phyloP scores from a whole-genome alignment of 2,329 filamentous ascomycete genomes.

The Aspergillus fructus region DNA sequence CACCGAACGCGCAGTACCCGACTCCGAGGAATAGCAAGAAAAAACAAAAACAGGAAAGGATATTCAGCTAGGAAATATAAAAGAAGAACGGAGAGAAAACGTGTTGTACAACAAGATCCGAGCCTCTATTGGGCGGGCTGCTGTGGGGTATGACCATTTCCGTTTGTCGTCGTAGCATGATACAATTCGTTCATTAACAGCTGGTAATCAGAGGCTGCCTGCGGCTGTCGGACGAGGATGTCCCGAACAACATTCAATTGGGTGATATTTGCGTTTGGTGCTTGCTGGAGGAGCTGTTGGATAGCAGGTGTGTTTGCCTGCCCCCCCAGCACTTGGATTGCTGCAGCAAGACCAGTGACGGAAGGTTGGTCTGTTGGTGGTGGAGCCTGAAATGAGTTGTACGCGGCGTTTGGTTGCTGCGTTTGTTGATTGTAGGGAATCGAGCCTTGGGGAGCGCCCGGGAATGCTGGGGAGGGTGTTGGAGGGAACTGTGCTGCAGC shows the following conservation, averaged over 20 bases:
- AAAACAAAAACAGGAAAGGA: not conserved
- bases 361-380: slow-evolving; percentile 18
- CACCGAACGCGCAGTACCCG: slow-evolving; percentile 9
- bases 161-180: slow-evolving; percentile 33
- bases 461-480: slow-evolving; percentile 23
- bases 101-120: slow-evolving; percentile 20
- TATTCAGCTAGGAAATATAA: not conserved
- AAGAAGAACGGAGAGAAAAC: not conserved
- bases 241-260: slow-evolving; percentile 73
- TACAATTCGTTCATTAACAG: slow-evolving; percentile 44
- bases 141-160: slow-evolving; percentile 22
- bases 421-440: slow-evolving; percentile 20
- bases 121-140: slow-evolving; percentile 17
- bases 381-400: slow-evolving; percentile 24
- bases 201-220: slow-evolving; percentile 60
- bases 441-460: slow-evolving; percentile 15
- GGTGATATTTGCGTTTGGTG: slow-evolving; percentile 64
- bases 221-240: slow-evolving; percentile 66
- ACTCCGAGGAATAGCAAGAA: slow-evolving; percentile 1
- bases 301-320: slow-evolving; percentile 65
- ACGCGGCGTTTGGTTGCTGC: slow-evolving; percentile 19
- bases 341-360: slow-evolving; percentile 54
- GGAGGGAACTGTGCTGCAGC: slow-evolving; percentile 21
- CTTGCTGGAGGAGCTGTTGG: slow-evolving; percentile 67
- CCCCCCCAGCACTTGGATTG: slow-evolving; percentile 63